Conservation (phyloP, 352 stramenopile genomes). For the Phytophthora boehmeriae region DNA sequence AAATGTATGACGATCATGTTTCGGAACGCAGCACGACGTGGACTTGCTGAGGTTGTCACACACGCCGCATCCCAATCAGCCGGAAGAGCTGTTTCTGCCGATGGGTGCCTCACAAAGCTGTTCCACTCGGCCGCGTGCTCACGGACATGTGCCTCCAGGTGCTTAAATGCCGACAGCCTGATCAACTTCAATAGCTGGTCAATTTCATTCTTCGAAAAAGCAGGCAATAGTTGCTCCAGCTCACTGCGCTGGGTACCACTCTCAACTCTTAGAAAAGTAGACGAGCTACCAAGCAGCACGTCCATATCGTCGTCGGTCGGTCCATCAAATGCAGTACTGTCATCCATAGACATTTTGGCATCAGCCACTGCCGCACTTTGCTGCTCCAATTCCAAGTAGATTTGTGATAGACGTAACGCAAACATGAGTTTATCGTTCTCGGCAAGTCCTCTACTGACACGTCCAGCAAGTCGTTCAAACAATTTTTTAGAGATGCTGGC, state of each 20-base stretch:
- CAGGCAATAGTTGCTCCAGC: slow-evolving; percentile 53
- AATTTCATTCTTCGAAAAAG: slow-evolving; percentile 69
- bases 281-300: slow-evolving; percentile 63
- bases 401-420: slow-evolving; percentile 94
- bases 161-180: slow-evolving; percentile 78
- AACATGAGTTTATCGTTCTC: slow-evolving; percentile 99
- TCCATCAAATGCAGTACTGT: slow-evolving; percentile 52
- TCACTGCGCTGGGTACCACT: slow-evolving; percentile 43
- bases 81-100: slow-evolving; percentile 78
- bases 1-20: slow-evolving; percentile 84
- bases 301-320: slow-evolving; percentile 78
- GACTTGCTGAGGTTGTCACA: slow-evolving; percentile 41
- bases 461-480: slow-evolving; percentile 92
- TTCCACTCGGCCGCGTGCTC: slow-evolving; percentile 73
- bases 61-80: slow-evolving; percentile 58
- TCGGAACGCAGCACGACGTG: slow-evolving; percentile 77
- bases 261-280: slow-evolving; percentile 55
- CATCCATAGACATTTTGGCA: slow-evolving; percentile 28
- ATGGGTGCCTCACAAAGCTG: slow-evolving; percentile 76
- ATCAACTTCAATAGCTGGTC: slow-evolving; percentile 89
- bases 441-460: slow-evolving; percentile 94
- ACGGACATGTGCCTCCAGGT: slow-evolving; percentile 73
- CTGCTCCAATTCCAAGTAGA: slow-evolving; percentile 83
- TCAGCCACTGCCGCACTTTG: slow-evolving; percentile 52
- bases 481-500: slow-evolving; percentile 78